Evolutionary conservation across 2,329 filamentous ascomycete species (phyloP).

Genomic region (Penicillium janthinellum): DNA sequence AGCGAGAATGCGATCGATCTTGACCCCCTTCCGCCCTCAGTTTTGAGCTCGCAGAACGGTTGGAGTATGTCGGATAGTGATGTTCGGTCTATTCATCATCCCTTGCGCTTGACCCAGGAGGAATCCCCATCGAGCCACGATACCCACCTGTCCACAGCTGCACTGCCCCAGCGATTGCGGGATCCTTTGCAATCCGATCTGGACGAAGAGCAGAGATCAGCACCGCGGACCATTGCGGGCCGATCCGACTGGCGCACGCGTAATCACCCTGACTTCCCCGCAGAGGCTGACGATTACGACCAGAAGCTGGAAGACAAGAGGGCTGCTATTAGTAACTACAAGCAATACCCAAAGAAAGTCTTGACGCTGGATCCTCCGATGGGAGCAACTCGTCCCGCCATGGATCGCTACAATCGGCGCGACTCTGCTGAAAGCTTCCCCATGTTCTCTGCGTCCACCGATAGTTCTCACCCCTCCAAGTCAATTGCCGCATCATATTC

Average conservation of each 20-base stretch:
- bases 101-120: slow-evolving; percentile 22
- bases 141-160: slow-evolving; percentile 23
- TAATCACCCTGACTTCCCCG: slow-evolving; percentile 28
- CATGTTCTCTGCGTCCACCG: slow-evolving; percentile 65
- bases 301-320: slow-evolving; percentile 46
- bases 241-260: slow-evolving; percentile 42
- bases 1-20: slow-evolving; percentile 42
- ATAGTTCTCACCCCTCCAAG: slow-evolving; percentile 55
- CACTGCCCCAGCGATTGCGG: slow-evolving; percentile 26
- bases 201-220: slow-evolving; percentile 41
- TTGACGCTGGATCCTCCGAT: slow-evolving; percentile 51
- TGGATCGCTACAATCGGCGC: slow-evolving; percentile 49
- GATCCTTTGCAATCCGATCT: slow-evolving; percentile 26
- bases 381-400: slow-evolving; percentile 32
- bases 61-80: slow-evolving; percentile 35
- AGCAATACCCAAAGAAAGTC: slow-evolving; percentile 52
- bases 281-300: slow-evolving; percentile 38
- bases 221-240: slow-evolving; percentile 44
- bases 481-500: slow-evolving; percentile 57
- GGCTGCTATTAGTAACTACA: slow-evolving; percentile 51
- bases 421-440: slow-evolving; percentile 64
- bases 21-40: slow-evolving; percentile 47
- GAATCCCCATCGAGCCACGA: slow-evolving; percentile 32
- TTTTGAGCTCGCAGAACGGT: slow-evolving; percentile 43
- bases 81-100: slow-evolving; percentile 13